Evolutionary conservation across 176 grass and related monocot genomes (phyloP).

Genomic region (Bolboschoenus planiculmis): DNA sequence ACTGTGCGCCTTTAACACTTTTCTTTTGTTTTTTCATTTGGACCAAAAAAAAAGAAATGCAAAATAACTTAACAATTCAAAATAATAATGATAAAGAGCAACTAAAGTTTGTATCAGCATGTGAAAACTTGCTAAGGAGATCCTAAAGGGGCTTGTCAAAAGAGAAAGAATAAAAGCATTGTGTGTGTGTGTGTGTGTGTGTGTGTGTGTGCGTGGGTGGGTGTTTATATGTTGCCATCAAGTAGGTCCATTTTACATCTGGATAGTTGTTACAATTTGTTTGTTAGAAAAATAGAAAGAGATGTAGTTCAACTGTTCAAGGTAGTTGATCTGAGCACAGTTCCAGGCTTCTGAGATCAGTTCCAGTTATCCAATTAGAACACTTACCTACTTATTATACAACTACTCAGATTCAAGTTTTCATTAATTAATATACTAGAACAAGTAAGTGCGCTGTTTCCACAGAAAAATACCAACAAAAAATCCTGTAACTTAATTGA

Average conservation of each 20-base stretch:
- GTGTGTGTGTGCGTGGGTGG: not conserved
- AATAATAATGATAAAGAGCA: not conserved
- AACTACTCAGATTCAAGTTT: slow-evolving; percentile 17
- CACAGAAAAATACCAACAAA: not conserved
- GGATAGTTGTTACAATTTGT: not conserved
- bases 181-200: not conserved
- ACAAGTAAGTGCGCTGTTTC: not conserved
- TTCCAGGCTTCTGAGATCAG: not conserved
- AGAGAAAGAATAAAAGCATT: slow-evolving; percentile 4
- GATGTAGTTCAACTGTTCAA: not conserved
- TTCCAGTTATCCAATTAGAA: not conserved
- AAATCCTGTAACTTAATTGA: not conserved
- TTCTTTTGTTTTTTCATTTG: slow-evolving; percentile 8
- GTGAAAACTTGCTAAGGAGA: slow-evolving; percentile 11
- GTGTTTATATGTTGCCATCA: slow-evolving; percentile 8
- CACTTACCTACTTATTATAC: not conserved
- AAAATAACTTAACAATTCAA: not conserved
- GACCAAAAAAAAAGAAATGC: slow-evolving; percentile 5
- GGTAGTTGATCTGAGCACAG: not conserved
- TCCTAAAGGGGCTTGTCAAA: slow-evolving; percentile 9
- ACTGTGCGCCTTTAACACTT: slow-evolving; percentile 2
- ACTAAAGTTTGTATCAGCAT: slow-evolving; percentile 19
- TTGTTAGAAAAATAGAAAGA: not conserved
- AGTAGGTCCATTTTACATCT: slow-evolving; percentile 21
- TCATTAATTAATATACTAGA: not conserved